These are phyloP conservation scores for Dothistroma pini DNA, from an alignment of 2,329 filamentous ascomycete genomes.

Conservation along the genomic window DNA sequence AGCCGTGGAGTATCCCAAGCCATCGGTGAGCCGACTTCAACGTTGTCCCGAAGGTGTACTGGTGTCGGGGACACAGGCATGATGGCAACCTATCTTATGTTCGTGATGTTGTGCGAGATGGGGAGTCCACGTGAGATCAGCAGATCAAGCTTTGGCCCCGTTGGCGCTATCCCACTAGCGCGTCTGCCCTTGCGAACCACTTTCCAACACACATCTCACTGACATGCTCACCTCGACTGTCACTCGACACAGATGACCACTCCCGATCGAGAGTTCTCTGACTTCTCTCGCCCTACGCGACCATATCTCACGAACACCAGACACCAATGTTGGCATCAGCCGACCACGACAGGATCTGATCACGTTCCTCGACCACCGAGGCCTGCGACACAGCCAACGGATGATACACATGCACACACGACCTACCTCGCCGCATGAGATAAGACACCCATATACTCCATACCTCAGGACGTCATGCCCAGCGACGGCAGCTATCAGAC, in stretches of 20 bases:
- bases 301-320: not conserved
- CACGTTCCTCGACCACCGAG: not conserved
- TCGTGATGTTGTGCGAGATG: not conserved
- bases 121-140: not conserved
- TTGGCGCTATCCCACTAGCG: not conserved
- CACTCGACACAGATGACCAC: not conserved
- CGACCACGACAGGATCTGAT: not conserved
- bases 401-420: not conserved
- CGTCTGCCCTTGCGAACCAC: not conserved
- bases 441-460: not conserved
- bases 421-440: not conserved
- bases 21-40: slow-evolving; percentile 26
- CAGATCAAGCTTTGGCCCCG: not conserved
- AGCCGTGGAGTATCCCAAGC: slow-evolving; percentile 19
- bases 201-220: not conserved
- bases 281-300: not conserved
- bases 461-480: slow-evolving; percentile 8
- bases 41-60: slow-evolving; percentile 54
- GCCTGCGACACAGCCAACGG: not conserved
- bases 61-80: too few relatives aligned
- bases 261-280: not conserved
- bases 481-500: slow-evolving; percentile 15
- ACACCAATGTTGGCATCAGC: not conserved
- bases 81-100: too few relatives aligned
- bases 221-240: not conserved